Percentiles rank a stretch among this genome's conserved stretches.
Conservation (phyloP, 2,329 filamentous ascomycete species). For the Venturia oleaginea region DNA sequence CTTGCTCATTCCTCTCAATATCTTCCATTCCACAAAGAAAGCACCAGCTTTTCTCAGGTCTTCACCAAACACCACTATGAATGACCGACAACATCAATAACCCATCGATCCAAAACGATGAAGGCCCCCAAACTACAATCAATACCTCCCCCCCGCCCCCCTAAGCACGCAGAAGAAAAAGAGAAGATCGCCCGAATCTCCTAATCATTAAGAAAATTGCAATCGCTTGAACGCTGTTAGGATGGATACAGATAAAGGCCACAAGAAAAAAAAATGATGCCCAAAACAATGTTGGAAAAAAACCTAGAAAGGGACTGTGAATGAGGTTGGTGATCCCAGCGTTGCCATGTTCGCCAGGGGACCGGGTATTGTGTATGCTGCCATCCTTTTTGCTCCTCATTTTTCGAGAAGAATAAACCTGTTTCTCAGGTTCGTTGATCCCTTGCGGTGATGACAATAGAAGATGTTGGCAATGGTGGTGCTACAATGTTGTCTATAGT, state of each 20-base stretch:
- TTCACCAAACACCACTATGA: background rate
- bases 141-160: background rate
- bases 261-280: background rate
- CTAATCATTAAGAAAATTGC: background rate
- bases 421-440: background rate
- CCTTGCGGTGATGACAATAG: conserved; percentile 1
- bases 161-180: background rate
- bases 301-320: background rate
- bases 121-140: background rate
- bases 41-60: background rate
- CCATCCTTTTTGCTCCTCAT: background rate
- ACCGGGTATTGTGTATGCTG: conserved; percentile 5
- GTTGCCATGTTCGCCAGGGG: background rate
- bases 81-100: background rate
- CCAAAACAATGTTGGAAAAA: background rate
- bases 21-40: background rate
- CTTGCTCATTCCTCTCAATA: background rate
- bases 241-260: background rate
- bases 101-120: background rate
- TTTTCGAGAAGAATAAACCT: background rate
- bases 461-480: background rate
- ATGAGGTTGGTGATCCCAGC: background rate
- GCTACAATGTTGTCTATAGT: conserved; percentile 6
- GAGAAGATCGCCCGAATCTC: background rate
- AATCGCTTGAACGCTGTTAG: conserved; percentile 5